These are phyloP conservation scores for Colletotrichum costaricense DNA, from an alignment of 2,329 filamentous ascomycete species.

Conservation along the genomic window DNA sequence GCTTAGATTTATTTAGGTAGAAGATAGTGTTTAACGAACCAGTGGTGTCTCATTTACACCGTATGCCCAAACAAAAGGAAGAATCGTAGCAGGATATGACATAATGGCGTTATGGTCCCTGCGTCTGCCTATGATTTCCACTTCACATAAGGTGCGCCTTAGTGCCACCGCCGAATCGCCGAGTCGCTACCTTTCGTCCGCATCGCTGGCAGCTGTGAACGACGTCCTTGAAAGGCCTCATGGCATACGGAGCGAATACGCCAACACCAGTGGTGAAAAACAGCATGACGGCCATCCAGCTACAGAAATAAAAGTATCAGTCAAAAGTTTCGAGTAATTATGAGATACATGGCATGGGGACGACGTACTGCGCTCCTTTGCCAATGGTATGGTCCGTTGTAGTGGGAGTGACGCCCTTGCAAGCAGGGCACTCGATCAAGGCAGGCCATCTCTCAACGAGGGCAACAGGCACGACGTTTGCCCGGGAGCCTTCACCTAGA, in stretches of 20 bases:
- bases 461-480: conserved; percentile 29
- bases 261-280: conserved; percentile 32
- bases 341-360: not conserved
- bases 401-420: conserved; percentile 21
- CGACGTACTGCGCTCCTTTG: conserved; percentile 33
- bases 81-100: not conserved
- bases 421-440: conserved; percentile 29
- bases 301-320: not conserved
- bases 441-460: conserved; percentile 27
- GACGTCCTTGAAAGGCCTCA: conserved; percentile 31
- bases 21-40: not conserved
- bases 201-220: conserved; percentile 29
- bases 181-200: conserved; percentile 25
- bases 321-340: not conserved
- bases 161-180: conserved; percentile 26
- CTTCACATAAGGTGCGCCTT: conserved; percentile 27
- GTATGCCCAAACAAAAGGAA: not conserved
- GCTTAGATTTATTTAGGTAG: not conserved
- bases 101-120: too few species aligned
- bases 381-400: conserved; percentile 18
- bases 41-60: too few species aligned
- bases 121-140: too few species aligned
- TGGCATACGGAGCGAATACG: conserved; percentile 29
- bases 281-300: conserved; percentile 33
- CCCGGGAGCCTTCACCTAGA: not conserved